Evolutionary conservation across 106 monocot species (phyloP).

Genomic region (Acorus gramineus): DNA sequence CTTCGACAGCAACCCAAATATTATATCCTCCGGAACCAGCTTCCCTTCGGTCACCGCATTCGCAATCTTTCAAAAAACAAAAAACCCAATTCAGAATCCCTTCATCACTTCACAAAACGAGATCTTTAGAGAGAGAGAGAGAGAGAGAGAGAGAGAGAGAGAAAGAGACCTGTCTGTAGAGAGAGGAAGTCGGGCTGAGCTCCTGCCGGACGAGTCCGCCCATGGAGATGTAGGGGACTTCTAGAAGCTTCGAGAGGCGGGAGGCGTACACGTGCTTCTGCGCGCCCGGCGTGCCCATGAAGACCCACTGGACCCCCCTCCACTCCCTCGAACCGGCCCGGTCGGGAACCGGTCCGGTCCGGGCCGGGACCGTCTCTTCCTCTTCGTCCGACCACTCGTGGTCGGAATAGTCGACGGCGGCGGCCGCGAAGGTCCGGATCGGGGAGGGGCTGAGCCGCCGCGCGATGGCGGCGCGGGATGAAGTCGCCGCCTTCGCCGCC

Average conservation of each 20-base stretch:
- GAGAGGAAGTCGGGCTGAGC: constrained; percentile 57
- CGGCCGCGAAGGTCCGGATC: constrained; percentile 12
- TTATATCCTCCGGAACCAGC: constrained; percentile 84
- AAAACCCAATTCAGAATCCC: not conserved
- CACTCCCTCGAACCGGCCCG: constrained; percentile 32
- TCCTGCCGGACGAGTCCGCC: constrained; percentile 86
- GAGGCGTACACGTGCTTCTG: constrained; percentile 65
- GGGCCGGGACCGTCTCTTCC: not conserved
- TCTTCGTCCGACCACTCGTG: constrained; percentile 47
- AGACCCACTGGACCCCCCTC: constrained; percentile 83
- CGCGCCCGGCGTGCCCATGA: constrained; percentile 68
- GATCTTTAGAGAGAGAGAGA: not conserved
- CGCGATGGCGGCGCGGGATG: constrained; percentile 2
- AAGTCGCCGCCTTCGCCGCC: not conserved
- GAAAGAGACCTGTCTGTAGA: constrained; percentile 64
- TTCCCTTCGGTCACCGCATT: constrained; percentile 83
- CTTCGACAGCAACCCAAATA: constrained; percentile 77
- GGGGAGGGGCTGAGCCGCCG: constrained; percentile 4
- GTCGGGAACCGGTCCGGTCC: constrained; percentile 6
- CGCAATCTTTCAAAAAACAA: constrained; percentile 47
- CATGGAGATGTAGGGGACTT: constrained; percentile 92
- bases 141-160: not conserved
- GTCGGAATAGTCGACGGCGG: constrained; percentile 22
- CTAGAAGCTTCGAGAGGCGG: constrained; percentile 58
- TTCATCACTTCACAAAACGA: not conserved